Evolutionary conservation across 352 stramenopile genomes (phyloP).

Genomic region (Phytopythium kandeliae): DNA sequence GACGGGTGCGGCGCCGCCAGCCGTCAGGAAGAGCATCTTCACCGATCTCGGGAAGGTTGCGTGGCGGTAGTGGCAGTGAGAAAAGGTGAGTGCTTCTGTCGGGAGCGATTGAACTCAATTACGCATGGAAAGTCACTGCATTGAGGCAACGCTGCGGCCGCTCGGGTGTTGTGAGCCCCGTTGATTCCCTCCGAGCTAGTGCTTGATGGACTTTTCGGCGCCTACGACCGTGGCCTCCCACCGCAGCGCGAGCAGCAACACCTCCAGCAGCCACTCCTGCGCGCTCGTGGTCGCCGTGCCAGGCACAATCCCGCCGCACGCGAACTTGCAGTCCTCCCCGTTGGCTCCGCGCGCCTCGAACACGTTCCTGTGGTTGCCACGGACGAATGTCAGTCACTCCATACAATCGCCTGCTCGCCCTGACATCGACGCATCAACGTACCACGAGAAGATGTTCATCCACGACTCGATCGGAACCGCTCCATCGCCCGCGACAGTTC

Average conservation of each 20-base stretch:
- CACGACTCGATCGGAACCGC: slow-evolving; percentile 20
- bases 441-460: slow-evolving; percentile 63
- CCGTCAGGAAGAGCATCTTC: too few relatives aligned
- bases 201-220: slow-evolving; percentile 22
- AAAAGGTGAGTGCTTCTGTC: too few relatives aligned
- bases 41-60: too few relatives aligned
- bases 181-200: too few relatives aligned
- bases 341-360: slow-evolving; percentile 27
- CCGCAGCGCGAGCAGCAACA: slow-evolving; percentile 49
- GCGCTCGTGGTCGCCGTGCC: slow-evolving; percentile 30
- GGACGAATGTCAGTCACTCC: slow-evolving; percentile 3
- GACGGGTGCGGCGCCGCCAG: too few relatives aligned
- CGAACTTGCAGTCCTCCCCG: slow-evolving; percentile 27
- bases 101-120: too few relatives aligned
- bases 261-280: slow-evolving; percentile 60
- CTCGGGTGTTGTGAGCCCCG: too few relatives aligned
- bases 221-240: slow-evolving; percentile 51
- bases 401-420: too few relatives aligned
- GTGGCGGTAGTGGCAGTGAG: too few relatives aligned
- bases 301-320: slow-evolving; percentile 43
- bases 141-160: too few relatives aligned
- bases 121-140: too few relatives aligned
- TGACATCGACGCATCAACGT: too few relatives aligned
- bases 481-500: not conserved
- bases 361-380: slow-evolving; percentile 24